phyloP scores from a whole-genome alignment of 192 early-diverging fungal species.

The Coemansia sp. region DNA sequence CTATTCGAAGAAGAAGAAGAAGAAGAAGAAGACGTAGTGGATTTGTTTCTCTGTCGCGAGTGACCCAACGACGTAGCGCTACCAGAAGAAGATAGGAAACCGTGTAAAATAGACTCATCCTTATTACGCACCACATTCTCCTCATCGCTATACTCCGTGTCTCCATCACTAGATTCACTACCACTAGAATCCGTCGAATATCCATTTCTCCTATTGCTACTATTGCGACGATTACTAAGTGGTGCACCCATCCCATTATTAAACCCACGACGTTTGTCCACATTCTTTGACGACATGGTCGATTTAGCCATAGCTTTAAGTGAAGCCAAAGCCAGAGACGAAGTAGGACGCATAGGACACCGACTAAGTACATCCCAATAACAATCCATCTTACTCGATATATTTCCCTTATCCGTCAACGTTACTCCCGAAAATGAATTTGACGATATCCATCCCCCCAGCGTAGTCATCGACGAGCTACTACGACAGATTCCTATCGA shows the following conservation, averaged over 20 bases:
- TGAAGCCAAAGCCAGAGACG: constrained; percentile 41
- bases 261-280: too few species aligned
- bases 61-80: neutral
- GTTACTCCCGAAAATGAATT: neutral
- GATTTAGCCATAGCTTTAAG: constrained; percentile 35
- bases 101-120: neutral
- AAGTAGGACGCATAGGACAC: constrained; percentile 51
- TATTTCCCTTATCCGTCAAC: neutral
- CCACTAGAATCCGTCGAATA: neutral
- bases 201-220: neutral
- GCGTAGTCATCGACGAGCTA: constrained; percentile 3
- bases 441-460: constrained; percentile 4
- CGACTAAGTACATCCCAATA: constrained; percentile 49
- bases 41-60: neutral
- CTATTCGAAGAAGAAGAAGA: neutral
- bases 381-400: too few species aligned
- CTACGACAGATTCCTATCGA: neutral
- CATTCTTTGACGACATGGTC: neutral
- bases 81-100: neutral
- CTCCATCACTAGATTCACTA: constrained; percentile 1
- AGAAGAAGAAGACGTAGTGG: too few species aligned
- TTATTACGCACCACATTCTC: neutral
- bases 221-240: too few species aligned
- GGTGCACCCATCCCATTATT: too few species aligned
- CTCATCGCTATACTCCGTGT: constrained; percentile 2